Conservation (phyloP, 2,329 filamentous ascomycete genomes). For the Raffaelea albimanens region DNA sequence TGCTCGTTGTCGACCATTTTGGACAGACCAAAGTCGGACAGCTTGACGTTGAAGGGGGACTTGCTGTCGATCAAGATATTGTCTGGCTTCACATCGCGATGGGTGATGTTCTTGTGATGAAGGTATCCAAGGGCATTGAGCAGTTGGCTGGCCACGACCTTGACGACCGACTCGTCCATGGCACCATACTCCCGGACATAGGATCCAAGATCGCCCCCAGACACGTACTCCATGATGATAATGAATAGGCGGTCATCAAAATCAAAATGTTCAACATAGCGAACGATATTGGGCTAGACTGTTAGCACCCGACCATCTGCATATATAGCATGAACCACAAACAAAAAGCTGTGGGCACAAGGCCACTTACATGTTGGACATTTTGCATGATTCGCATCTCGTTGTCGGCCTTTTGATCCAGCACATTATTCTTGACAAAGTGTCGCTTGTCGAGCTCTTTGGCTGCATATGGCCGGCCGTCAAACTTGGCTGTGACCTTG, state of each 20-base stretch:
- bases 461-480: slow-evolving; percentile 76
- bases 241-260: slow-evolving; percentile 77
- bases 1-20: slow-evolving; percentile 87
- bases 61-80: slow-evolving; percentile 78
- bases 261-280: slow-evolving; percentile 83
- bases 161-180: slow-evolving; percentile 60
- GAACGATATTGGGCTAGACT: slow-evolving; percentile 73
- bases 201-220: slow-evolving; percentile 71
- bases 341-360: background rate
- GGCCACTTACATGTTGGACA: slow-evolving; percentile 69
- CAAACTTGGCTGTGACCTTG: slow-evolving; percentile 75
- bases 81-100: slow-evolving; percentile 97
- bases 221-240: slow-evolving; percentile 92
- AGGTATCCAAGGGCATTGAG: slow-evolving; percentile 78
- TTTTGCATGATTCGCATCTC: slow-evolving; percentile 94
- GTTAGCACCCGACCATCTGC: background rate
- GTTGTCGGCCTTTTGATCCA: slow-evolving; percentile 89
- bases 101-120: slow-evolving; percentile 81
- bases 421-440: slow-evolving; percentile 84
- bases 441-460: slow-evolving; percentile 91
- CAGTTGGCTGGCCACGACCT: slow-evolving; percentile 65
- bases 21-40: slow-evolving; percentile 93
- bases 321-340: too few species aligned
- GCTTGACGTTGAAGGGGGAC: slow-evolving; percentile 71
- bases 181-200: slow-evolving; percentile 53